A percentile compares a stretch with the other conserved stretches of the same genome.
Conservation (phyloP, 352 stramenopile species). For the Phytophthora hybrid region DNA sequence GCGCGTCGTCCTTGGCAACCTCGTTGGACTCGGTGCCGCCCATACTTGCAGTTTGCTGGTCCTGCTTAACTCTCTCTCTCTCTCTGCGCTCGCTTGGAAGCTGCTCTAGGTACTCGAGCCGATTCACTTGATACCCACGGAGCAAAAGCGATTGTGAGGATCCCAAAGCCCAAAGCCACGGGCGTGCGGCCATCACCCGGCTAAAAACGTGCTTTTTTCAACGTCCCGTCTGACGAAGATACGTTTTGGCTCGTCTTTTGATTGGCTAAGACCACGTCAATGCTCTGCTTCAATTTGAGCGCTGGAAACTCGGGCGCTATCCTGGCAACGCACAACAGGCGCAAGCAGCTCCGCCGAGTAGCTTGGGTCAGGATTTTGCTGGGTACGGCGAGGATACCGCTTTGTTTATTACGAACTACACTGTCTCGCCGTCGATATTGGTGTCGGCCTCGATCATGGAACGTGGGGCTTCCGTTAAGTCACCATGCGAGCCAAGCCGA, state of each 20-base stretch:
- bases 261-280: too few species aligned
- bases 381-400: too few species aligned
- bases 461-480: too few species aligned
- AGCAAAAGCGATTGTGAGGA: conserved; percentile 39
- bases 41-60: conserved; percentile 24
- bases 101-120: neutral
- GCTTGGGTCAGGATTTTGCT: too few species aligned
- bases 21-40: conserved; percentile 43
- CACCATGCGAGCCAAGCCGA: too few species aligned
- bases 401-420: too few species aligned
- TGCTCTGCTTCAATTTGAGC: neutral
- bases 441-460: too few species aligned
- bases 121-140: conserved; percentile 22
- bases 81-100: neutral
- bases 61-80: conserved; percentile 13
- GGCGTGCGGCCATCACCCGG: neutral
- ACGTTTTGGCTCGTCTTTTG: conserved; percentile 2
- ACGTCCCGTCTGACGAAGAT: conserved; percentile 20
- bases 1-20: conserved; percentile 35
- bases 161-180: conserved; percentile 11
- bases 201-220: too few species aligned
- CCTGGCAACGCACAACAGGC: too few species aligned
- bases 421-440: too few species aligned
- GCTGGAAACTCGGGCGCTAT: too few species aligned
- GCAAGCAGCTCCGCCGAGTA: too few species aligned